phyloP scores from a whole-genome alignment of 768 basidiomycete species.

The Pleurotus citrinopileatus region DNA sequence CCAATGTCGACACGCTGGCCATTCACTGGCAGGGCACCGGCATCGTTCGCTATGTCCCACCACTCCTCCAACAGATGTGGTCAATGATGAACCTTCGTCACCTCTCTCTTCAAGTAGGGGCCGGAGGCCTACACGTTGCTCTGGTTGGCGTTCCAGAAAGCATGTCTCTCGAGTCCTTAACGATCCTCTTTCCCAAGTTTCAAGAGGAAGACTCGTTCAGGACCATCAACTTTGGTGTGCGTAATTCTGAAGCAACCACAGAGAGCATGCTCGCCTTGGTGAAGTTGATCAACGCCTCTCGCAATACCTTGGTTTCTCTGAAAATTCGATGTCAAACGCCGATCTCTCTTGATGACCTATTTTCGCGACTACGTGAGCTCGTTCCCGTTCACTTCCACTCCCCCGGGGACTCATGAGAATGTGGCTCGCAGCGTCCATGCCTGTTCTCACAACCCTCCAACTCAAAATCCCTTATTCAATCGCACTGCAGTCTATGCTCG shows the following conservation, averaged over 20 bases:
- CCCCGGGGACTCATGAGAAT: background rate
- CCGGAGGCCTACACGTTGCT: background rate
- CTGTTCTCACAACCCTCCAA: background rate
- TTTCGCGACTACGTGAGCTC: background rate
- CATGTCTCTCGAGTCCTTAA: background rate
- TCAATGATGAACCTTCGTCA: background rate
- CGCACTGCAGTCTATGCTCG: background rate
- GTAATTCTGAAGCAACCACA: no score
- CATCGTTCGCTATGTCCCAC: background rate
- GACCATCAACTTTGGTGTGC: no score
- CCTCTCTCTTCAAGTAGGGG: background rate
- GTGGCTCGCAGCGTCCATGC: background rate
- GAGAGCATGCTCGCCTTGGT: constrained; percentile 28
- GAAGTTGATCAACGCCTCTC: background rate
- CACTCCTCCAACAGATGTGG: background rate
- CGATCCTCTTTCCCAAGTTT: background rate
- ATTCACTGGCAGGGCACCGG: background rate
- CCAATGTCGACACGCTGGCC: background rate
- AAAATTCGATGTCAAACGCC: background rate
- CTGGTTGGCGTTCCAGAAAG: background rate
- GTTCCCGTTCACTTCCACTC: background rate
- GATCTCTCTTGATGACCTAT: background rate
- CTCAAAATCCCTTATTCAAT: background rate
- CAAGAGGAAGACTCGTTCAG: no score
- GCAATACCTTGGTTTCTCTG: background rate